Conservation (phyloP, 306 rosid species). For the Carpinus fangiana region DNA sequence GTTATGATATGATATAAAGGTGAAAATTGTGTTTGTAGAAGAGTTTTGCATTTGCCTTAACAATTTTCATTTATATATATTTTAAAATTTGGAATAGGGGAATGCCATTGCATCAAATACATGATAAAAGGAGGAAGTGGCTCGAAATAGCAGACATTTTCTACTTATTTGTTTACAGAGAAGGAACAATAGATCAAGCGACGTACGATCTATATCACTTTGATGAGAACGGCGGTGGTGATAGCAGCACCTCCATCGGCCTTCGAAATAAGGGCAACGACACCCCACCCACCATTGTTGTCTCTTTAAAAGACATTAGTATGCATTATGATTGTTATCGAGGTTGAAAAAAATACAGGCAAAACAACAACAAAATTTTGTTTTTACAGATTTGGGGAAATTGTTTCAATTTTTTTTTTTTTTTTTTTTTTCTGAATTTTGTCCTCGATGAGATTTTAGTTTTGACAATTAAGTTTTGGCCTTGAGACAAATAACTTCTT, state of each 20-base stretch:
- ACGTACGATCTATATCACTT: slow-evolving; percentile 32
- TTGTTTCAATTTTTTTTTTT: too few relatives aligned
- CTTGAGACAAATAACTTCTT: too few relatives aligned
- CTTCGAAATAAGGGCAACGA: slow-evolving; percentile 25
- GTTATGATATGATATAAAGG: too few relatives aligned
- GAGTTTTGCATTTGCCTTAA: too few relatives aligned
- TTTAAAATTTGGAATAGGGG: slow-evolving; percentile 28
- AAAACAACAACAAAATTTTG: background rate
- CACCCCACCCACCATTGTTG: slow-evolving; percentile 25
- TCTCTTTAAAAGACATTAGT: slow-evolving; percentile 43
- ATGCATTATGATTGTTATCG: background rate
- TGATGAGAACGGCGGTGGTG: slow-evolving; percentile 20
- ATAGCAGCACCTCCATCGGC: background rate
- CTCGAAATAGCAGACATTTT: slow-evolving; percentile 45
- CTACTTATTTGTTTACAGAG: slow-evolving; percentile 47
- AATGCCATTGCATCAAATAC: slow-evolving; percentile 41
- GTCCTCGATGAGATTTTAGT: too few relatives aligned
- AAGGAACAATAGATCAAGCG: slow-evolving; percentile 53
- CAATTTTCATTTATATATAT: background rate
- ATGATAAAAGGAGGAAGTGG: slow-evolving; percentile 50
- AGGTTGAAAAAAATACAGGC: background rate
- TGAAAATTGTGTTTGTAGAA: too few relatives aligned
- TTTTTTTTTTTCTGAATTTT: too few relatives aligned
- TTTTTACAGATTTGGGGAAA: background rate
- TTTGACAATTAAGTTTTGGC: too few relatives aligned